Percentiles rank a stretch among this genome's conserved stretches.
phyloP scores from a whole-genome alignment of 495 filamentous ascomycete species.

The Aspergillus nidulans region DNA sequence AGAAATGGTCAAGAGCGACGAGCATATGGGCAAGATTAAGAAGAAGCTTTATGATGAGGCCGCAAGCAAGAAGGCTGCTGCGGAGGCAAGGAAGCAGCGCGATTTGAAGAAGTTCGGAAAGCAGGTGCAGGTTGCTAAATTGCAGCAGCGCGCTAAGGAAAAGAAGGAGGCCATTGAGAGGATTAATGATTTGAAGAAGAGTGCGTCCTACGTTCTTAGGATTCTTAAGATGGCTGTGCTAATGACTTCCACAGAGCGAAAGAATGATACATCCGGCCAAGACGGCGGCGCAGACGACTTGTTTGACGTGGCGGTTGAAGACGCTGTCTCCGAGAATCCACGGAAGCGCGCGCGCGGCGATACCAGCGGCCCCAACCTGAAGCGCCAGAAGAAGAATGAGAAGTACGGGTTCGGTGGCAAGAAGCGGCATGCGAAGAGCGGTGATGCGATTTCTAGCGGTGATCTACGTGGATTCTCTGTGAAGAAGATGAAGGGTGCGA shows the following conservation, averaged over 20 bases:
- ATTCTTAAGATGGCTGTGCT: conserved; percentile 16
- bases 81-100: conserved; percentile 84
- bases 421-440: conserved; percentile 84
- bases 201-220: conserved; percentile 43
- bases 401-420: conserved; percentile 95
- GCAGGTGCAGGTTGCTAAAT: conserved; percentile 93
- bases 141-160: conserved; percentile 86
- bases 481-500: conserved; percentile 75
- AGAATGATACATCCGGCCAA: conserved; percentile 60
- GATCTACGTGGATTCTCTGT: conserved; percentile 74
- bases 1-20: conserved; percentile 97
- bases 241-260: conserved; percentile 62
- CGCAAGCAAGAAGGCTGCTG: conserved; percentile 82
- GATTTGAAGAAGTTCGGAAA: conserved; percentile 99
- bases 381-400: conserved; percentile 86
- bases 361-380: conserved; percentile 47
- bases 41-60: conserved; percentile 90
- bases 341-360: conserved; percentile 34
- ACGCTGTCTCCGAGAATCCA: conserved; percentile 53
- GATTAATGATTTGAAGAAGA: conserved; percentile 88
- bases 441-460: conserved; percentile 71
- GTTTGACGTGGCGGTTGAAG: conserved; percentile 91
- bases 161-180: conserved; percentile 90
- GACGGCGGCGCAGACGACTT: conserved; percentile 74
- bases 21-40: conserved; percentile 96